Evolutionary conservation across 2,329 filamentous ascomycete genomes (phyloP), one percentile per base, ranked within the genome.

Genomic region (Pseudogymnoascus sp.): DNA sequence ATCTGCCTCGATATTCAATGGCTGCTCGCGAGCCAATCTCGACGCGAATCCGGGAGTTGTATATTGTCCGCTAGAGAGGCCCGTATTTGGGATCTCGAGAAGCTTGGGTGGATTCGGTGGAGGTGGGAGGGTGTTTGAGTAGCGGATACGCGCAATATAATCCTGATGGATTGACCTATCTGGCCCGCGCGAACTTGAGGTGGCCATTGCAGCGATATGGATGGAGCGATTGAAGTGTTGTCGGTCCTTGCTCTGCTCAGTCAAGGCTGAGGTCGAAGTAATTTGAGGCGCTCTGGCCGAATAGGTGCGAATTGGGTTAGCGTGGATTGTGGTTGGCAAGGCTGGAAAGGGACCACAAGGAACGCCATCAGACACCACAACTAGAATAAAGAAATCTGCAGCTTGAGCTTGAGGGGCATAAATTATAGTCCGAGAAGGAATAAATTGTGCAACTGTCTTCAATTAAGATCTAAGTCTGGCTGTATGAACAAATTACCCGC

Each of bases 81-180:
- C 94, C 61, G 90, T 94, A 70, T 96, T 96, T 9, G 94, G 93
- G 64, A 99, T 96, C 67, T 97, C 91, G 68, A 99, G 88, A 65
- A 99, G 87, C 80, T 99, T 99, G 1, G 94, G 94, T 1, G 93
- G 91, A 72, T 92, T 91, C 61, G 93, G 91, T 60, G 94, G 94
- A 65, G 94, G 92, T 65, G 94, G 94, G 14, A 99, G 86, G 68
- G 91, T 88, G 84, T 99, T 99, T 70, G 91, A 91, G 75, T 95
- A 99, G 75, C 94, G 86, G 71, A 97, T 90, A 69, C 92, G 89
- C 65, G 92, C 93, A 72, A 99, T 96, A 76, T 97, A 97, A 76
- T 99, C 94, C 77, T 99, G 94, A 72, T 96, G 91, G 69, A 86
- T 79, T 70, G 83, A 79, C 73, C 83, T 81, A 59, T 72, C 78